These are phyloP conservation scores for Salix arbutifolia DNA, from an alignment of 345 rosid species.

Conservation along the genomic window DNA sequence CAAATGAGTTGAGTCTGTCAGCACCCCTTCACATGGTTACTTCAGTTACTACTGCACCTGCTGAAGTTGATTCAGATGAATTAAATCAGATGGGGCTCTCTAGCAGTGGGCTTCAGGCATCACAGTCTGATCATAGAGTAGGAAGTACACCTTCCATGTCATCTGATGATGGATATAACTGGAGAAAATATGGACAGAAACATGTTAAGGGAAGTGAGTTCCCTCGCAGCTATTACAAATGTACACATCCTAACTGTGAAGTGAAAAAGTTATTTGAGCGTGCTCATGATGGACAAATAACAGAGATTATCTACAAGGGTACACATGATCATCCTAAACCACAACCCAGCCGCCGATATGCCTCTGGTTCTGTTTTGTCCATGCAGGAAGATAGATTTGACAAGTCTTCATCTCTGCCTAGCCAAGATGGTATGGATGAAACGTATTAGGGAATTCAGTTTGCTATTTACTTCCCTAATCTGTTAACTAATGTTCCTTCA, in stretches of 20 bases:
- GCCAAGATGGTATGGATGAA: slow-evolving; percentile 56
- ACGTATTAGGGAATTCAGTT: not conserved
- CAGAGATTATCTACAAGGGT: slow-evolving; percentile 92
- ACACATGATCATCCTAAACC: slow-evolving; percentile 97
- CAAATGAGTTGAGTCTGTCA: slow-evolving; percentile 66
- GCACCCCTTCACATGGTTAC: slow-evolving; percentile 40
- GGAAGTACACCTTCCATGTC: slow-evolving; percentile 34
- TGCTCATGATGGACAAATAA: slow-evolving; percentile 84
- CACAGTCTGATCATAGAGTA: slow-evolving; percentile 62
- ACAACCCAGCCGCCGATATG: slow-evolving; percentile 71
- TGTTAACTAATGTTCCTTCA: slow-evolving; percentile 8
- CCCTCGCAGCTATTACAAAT: slow-evolving; percentile 96
- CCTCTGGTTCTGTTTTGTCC: slow-evolving; percentile 56
- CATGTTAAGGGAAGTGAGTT: slow-evolving; percentile 98
- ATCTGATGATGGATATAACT: slow-evolving; percentile 94
- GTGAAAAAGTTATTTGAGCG: slow-evolving; percentile 96
- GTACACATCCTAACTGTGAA: slow-evolving; percentile 96
- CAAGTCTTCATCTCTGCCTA: slow-evolving; percentile 39
- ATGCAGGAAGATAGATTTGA: slow-evolving; percentile 71
- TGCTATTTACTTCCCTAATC: not conserved
- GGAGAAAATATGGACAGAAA: slow-evolving; percentile 99
- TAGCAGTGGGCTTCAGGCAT: slow-evolving; percentile 32
- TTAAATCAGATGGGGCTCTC: slow-evolving; percentile 42
- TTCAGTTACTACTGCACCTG: slow-evolving; percentile 39
- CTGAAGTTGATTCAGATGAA: slow-evolving; percentile 67